Conservation (phyloP, 2,329 filamentous ascomycete species). For the Exophiala sp. region DNA sequence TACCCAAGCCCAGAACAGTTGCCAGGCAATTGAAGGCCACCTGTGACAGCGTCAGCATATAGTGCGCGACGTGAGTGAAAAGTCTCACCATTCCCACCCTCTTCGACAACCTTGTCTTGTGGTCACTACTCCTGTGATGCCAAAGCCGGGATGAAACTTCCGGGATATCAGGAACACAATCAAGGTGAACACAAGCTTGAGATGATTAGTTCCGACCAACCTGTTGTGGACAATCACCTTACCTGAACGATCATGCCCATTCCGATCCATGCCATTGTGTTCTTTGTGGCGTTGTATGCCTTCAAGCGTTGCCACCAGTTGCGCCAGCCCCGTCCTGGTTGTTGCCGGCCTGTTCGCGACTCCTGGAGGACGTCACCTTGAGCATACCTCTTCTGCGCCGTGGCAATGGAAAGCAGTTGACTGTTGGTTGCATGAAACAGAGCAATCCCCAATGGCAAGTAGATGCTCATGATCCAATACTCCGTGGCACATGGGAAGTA, state of each 20-base stretch:
- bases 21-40: conserved; percentile 60
- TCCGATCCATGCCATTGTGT: conserved; percentile 48
- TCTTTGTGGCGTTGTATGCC: conserved; percentile 44
- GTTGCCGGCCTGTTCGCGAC: conserved; percentile 11
- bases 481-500: conserved; percentile 48
- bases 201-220: conserved; percentile 18
- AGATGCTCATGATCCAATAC: conserved; percentile 63
- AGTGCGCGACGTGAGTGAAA: background rate
- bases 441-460: conserved; percentile 59
- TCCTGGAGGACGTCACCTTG: conserved; percentile 6
- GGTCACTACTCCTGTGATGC: conserved; percentile 49
- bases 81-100: conserved; percentile 60
- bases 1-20: conserved; percentile 58
- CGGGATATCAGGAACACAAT: conserved; percentile 59
- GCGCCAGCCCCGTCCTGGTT: conserved; percentile 27
- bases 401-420: conserved; percentile 55
- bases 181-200: conserved; percentile 53
- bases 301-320: conserved; percentile 37
- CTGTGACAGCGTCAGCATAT: conserved; percentile 28
- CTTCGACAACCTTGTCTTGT: conserved; percentile 40
- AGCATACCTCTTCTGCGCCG: conserved; percentile 42
- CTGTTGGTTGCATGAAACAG: conserved; percentile 60
- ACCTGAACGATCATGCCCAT: conserved; percentile 55
- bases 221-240: conserved; percentile 15
- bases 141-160: conserved; percentile 55